Evolutionary conservation across 495 filamentous ascomycete genomes (phyloP), one percentile per base, ranked within the genome.

Genomic region (Rhizodiscina lignyota): DNA sequence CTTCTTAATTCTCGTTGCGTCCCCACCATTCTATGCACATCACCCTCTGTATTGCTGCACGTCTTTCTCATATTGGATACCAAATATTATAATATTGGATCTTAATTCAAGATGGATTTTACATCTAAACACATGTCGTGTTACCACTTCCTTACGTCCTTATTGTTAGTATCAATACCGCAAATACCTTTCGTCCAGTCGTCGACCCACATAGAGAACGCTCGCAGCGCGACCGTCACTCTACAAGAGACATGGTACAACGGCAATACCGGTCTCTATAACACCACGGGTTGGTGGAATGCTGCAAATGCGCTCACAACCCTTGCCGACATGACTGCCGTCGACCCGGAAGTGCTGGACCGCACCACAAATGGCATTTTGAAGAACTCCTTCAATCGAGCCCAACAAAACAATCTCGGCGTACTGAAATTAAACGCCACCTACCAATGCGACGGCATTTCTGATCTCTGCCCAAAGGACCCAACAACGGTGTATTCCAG

Each of bases 201-300:
- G 8, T 27, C 24, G 13, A 27, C 24, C 8, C 13, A 27, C 24
- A 6, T 27, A 8, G 6, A 27, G 8, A 27, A 27, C 13, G 24
- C 24, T 13, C 8, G 6, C 8, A 27, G 30, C 16, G 6, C 11
- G 24, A 13, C 24, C 24, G 24, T 8, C 8, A 36, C 40, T 29
- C 61, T 83, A 2, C 74, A 81, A 43, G 37, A 30, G 17, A n/a
- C n/a, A n/a, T 82, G 72, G 70, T 83, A 82, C 41, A 67, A 79
- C 47, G 34, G 39, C 2, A 42, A 43, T 5, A 75, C 62, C 0
- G 78, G 78, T 12, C 55, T 80, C 8, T 83, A 74, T 73, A 50
- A 70, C 41, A 74, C 68, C 0, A 63, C 59, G 18, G 72, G 72
- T 1, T 85, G 79, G 79, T 85, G 79, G 79, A 79, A 83, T 53